Evolutionary conservation across 2,329 filamentous ascomycete genomes (phyloP), one percentile per base, ranked within the genome.

Genomic region (Venturia asperata): DNA sequence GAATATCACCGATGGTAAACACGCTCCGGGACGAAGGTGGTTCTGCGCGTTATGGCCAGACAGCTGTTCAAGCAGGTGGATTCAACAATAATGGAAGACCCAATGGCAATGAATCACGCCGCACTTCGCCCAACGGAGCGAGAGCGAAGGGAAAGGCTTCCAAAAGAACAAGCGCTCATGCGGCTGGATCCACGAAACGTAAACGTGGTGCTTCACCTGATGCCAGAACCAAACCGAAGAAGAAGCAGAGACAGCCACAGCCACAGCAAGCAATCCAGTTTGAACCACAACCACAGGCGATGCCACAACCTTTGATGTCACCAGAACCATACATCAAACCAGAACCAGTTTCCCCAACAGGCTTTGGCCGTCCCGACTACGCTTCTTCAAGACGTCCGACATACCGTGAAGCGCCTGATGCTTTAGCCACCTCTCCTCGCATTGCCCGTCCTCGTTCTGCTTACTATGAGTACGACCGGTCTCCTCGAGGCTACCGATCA

Each of bases 1-100:
- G 90, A 72, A 85, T 85, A 30, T 84, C 84, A 34, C 82, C 83
- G 65, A 77, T 41, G 30, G 41, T 41, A 43, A 66, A 66, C 34
- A 58, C 52, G 37, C 30, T 58, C 30, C 27, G 52, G 37, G 52
- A 58, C 27, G 27, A 58, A 37, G 30, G 27, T 37, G 21, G 17
- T n/a, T 58, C 52, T 13, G 27, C 52, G 19, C 27, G 52, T 37
- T 58, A 58, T 58, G 52, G 52, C 19, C 52, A 58, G n/a, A 37
- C 52, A 30, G 30, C 39, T 7, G 45, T 13, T 63, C 61, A 63
- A 49, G 24, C 41, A 63, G 61, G 30, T 27, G 41, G 21, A 47
- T 37, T 52, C 24, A 49, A 37, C 30, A 19, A 30, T 21, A 49
- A 34, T 27, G 24, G 45, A 47, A 39, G 41, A 37, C 39, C 43